Conservation (phyloP, 1,139 yeast genomes). For the Lodderomyces pseudojiufengensis region DNA sequence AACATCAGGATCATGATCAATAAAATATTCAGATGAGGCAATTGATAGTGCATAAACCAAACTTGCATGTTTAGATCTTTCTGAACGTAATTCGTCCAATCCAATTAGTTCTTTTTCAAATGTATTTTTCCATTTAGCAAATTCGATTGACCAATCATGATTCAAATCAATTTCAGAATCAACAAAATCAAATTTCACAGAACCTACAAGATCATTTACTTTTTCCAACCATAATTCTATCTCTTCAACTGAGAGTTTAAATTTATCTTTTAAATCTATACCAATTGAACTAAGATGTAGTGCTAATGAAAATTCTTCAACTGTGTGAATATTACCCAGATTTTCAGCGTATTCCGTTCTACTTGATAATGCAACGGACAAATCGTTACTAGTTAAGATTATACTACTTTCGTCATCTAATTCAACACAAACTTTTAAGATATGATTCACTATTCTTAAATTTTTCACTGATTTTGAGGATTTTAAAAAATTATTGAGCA, state of each 20-base stretch:
- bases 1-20: conserved; percentile 84
- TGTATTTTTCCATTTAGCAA: conserved; percentile 15
- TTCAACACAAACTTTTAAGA: conserved; percentile 45
- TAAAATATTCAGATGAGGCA: conserved; percentile 57
- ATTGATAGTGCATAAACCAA: conserved; percentile 54
- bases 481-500: conserved; percentile 34
- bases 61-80: conserved; percentile 27
- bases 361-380: conserved; percentile 35
- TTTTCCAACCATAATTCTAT: conserved; percentile 43
- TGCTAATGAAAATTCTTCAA: conserved; percentile 22
- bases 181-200: conserved; percentile 31
- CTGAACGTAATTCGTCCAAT: conserved; percentile 16
- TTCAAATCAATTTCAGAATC: conserved; percentile 30
- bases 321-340: conserved; percentile 3
- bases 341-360: conserved; percentile 6
- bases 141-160: conserved; percentile 37
- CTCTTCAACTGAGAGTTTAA: conserved; percentile 15
- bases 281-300: conserved; percentile 28
- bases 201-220: conserved; percentile 25
- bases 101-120: conserved; percentile 22
- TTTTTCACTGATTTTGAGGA: conserved; percentile 40
- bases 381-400: not conserved
- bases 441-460: conserved; percentile 50
- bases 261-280: conserved; percentile 19
- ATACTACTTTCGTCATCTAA: not conserved